Evolutionary conservation across 768 basidiomycete genomes (phyloP), one percentile per base, ranked within the genome.

Genomic region (Infundibulicybe gibba): DNA sequence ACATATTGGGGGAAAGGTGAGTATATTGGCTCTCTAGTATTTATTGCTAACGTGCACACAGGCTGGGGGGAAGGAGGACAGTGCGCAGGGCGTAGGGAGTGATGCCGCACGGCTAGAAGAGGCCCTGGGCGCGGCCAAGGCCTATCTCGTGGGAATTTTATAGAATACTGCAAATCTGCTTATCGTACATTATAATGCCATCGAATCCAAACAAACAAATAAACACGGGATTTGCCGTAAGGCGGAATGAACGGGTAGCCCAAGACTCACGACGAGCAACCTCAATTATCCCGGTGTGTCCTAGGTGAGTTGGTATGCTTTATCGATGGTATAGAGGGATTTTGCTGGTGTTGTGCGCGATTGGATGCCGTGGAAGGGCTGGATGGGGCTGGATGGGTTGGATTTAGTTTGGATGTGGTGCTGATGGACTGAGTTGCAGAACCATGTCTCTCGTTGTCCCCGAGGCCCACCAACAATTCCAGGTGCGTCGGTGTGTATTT

Each of bases 371-470:
- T 25, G 8, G 25, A 25, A 8, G 25, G 25, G 25, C 4, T 8
- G 3, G 25, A 25, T 44, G 39, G 49, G 49, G 54, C 20, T 54
- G 57, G 53, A 56, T 54, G 54, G 50, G 40, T 39, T 42, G 44
- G 49, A 14, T 52, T 49, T 35, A 34, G 20, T 49, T 40, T 45
- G 49, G 55, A 54, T 56, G 57, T 59, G 39, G 17, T 31, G 41
- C 43, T 25, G 21, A 43, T 41, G 61, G 59, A 47, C 52, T 49
- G 49, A 52, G 40, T 46, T 25, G 45, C 45, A 48, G 46, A 59
- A 68, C 48, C 56, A 97, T 97, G 94, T 97, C 94, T 72, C 90
- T 98, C 75, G 94, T 94, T 64, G 84, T 94, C 50, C 95, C 94
- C 49, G 95, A 97, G 74, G 67, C 90, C 53, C 92, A 97, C 66